These are phyloP conservation scores for Candida anglica DNA, from an alignment of 805 yeast species.

Conservation along the genomic window DNA sequence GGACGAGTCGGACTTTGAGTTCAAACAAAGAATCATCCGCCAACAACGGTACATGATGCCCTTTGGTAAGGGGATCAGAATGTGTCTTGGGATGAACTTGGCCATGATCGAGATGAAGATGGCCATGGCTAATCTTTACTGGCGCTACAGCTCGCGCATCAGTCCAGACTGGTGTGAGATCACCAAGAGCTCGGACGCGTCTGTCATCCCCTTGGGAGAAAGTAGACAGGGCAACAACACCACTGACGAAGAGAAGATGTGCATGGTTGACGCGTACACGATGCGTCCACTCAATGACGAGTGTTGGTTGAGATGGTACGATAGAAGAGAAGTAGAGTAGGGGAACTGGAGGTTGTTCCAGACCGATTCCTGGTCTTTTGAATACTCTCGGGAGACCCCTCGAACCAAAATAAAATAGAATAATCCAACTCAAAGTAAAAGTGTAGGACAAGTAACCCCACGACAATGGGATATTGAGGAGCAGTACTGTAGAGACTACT, in stretches of 20 bases:
- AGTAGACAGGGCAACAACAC: conserved; percentile 12
- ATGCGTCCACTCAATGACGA: conserved; percentile 50
- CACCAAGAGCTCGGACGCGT: conserved; percentile 8
- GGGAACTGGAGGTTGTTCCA: not conserved
- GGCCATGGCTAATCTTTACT: conserved; percentile 49
- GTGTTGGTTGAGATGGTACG: conserved; percentile 45
- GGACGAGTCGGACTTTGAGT: conserved; percentile 28
- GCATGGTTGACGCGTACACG: conserved; percentile 54
- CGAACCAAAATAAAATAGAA: no score
- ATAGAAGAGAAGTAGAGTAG: not conserved
- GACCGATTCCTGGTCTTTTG: no score
- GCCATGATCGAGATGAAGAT: conserved; percentile 66
- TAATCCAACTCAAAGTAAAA: no score
- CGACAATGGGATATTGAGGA: no score
- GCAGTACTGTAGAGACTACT: no score
- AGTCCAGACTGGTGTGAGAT: conserved; percentile 43
- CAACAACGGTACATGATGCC: conserved; percentile 59
- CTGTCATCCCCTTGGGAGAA: conserved; percentile 15
- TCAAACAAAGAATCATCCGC: conserved; percentile 28
- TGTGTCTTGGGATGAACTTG: conserved; percentile 71
- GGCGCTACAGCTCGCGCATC: conserved; percentile 39
- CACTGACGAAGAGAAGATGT: conserved; percentile 47
- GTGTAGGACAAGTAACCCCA: no score
- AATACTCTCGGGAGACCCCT: no score
- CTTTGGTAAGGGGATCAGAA: conserved; percentile 69